These are phyloP conservation scores for Phytophthora capsici DNA, from an alignment of 352 stramenopile species.

Conservation along the genomic window DNA sequence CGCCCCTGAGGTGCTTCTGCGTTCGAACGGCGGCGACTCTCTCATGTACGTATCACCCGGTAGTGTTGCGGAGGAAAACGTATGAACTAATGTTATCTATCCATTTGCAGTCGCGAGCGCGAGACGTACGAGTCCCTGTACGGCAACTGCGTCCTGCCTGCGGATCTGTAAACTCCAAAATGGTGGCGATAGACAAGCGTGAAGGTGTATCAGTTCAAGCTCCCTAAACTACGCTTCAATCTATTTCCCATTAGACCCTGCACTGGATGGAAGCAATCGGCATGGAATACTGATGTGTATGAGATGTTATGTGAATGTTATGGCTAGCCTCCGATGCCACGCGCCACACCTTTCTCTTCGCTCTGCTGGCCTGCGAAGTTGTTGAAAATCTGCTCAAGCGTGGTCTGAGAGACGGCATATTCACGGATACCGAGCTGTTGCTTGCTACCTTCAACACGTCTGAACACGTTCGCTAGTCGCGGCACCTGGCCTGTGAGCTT, in stretches of 20 bases:
- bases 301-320: constrained; percentile 7
- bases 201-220: constrained; percentile 11
- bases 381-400: constrained; percentile 95
- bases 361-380: constrained; percentile 84
- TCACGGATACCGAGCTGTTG: constrained; percentile 68
- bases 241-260: constrained; percentile 22
- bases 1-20: constrained; percentile 86
- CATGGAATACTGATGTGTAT: constrained; percentile 11
- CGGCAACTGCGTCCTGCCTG: constrained; percentile 79
- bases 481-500: constrained; percentile 60
- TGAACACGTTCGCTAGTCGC: constrained; percentile 75
- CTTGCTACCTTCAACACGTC: constrained; percentile 61
- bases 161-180: constrained; percentile 41
- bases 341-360: constrained; percentile 66
- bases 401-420: constrained; percentile 91
- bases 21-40: constrained; percentile 51
- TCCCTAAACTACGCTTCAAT: constrained; percentile 20
- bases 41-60: constrained; percentile 65
- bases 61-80: background rate
- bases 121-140: constrained; percentile 81
- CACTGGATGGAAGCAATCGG: background rate
- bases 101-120: constrained; percentile 59
- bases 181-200: constrained; percentile 19
- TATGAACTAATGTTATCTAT: constrained; percentile 1
- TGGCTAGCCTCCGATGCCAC: constrained; percentile 41